Evolutionary conservation across 306 rosid species (phyloP).

Genomic region (Citrullus amarus): DNA sequence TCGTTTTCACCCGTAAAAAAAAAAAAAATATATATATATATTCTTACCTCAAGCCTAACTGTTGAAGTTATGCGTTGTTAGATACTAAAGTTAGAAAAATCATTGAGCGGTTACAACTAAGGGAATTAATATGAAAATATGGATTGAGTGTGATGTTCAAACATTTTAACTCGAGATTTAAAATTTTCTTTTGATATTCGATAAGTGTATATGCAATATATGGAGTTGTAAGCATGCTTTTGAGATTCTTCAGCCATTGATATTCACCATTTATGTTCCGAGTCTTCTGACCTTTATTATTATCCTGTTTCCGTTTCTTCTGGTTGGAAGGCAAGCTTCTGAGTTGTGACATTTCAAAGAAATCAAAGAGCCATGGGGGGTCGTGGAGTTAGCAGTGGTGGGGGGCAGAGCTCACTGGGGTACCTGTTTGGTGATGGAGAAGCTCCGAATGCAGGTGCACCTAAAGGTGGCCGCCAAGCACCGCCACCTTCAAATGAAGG

Average conservation of each 20-base stretch:
- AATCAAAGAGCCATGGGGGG: slow-evolving; percentile 79
- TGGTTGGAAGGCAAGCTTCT: slow-evolving; percentile 18
- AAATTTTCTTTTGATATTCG: background rate
- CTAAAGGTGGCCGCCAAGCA: slow-evolving; percentile 37
- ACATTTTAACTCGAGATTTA: background rate
- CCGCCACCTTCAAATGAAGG: slow-evolving; percentile 23
- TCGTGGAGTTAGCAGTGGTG: slow-evolving; percentile 97
- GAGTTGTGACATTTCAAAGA: slow-evolving; percentile 15
- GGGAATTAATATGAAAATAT: background rate
- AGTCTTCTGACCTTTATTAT: background rate
- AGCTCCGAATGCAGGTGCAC: slow-evolving; percentile 48
- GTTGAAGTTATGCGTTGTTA: background rate
- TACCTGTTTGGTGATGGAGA: slow-evolving; percentile 95
- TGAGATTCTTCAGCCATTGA: background rate
- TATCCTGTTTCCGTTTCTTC: background rate
- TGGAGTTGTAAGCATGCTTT: background rate
- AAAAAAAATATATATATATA: background rate
- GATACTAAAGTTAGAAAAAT: background rate
- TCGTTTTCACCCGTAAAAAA: background rate
- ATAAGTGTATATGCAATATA: background rate
- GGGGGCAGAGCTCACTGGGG: slow-evolving; percentile 97
- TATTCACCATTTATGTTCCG: background rate
- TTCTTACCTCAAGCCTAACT: background rate
- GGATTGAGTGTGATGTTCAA: background rate
- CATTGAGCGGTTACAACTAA: background rate